A percentile compares a stretch with the other conserved stretches of the same genome.
Conservation (phyloP, 208 protist genomes). For the Leishmania major region DNA sequence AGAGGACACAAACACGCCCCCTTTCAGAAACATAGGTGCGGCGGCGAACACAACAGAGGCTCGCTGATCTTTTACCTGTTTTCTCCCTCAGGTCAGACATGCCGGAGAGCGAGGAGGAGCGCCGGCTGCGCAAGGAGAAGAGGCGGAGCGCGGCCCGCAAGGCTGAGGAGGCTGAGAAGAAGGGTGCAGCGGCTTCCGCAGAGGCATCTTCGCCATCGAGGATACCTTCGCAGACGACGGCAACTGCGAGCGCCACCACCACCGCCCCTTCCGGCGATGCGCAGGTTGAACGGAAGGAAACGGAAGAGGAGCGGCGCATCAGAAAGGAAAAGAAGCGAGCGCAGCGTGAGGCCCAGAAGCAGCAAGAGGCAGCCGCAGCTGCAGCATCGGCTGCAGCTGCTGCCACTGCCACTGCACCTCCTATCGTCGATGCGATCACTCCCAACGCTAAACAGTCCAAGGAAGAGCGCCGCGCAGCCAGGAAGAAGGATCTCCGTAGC, state of each 20-base stretch:
- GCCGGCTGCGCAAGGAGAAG: slow-evolving; percentile 48
- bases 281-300: slow-evolving; percentile 33
- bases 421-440: slow-evolving; percentile 39
- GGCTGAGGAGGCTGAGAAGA: slow-evolving; percentile 9
- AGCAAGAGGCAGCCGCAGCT: slow-evolving; percentile 22
- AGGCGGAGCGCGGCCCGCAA: slow-evolving; percentile 36
- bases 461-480: slow-evolving; percentile 28
- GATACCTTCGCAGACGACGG: background rate
- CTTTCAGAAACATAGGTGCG: background rate
- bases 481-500: slow-evolving; percentile 38
- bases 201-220: background rate
- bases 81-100: background rate
- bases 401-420: slow-evolving; percentile 6
- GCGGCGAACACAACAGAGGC: background rate
- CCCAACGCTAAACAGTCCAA: slow-evolving; percentile 8
- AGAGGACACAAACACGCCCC: background rate
- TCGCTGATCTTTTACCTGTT: background rate
- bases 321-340: slow-evolving; percentile 68
- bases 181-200: background rate
- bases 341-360: slow-evolving; percentile 44
- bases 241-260: background rate
- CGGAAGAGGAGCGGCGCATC: slow-evolving; percentile 71
- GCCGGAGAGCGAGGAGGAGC: slow-evolving; percentile 52
- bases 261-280: background rate
- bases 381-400: background rate